Evolutionary conservation across 2,329 filamentous ascomycete genomes (phyloP), one percentile per base, ranked within the genome.

Genomic region (Scleromitrula shiraiana): DNA sequence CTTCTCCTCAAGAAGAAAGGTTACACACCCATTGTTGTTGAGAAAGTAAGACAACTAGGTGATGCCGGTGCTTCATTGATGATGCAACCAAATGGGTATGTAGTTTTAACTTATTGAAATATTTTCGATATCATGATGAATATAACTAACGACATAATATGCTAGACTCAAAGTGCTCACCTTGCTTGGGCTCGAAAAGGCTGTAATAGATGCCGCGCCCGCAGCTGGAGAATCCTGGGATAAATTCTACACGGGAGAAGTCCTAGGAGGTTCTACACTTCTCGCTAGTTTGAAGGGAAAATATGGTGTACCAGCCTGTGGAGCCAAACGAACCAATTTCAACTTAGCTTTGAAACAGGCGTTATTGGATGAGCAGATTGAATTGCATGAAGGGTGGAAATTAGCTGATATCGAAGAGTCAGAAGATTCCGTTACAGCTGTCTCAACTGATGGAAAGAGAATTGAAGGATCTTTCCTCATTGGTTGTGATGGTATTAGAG

Each of bases 401-500:
- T 8, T 53, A 2, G 22, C 22, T 6, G 30, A 23, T 20, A 45
- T 53, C 19, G 33, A 40, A n/a, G 51, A 53, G 6, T 23, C 10
- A 1, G 39, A 45, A 22, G 10, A 27, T 2, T 5, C 15, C 17
- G 48, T 53, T 2, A 33, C 29, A 19, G 51, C 48, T 1, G 17
- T 50, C 2, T 46, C 51, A 1, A 39, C 47, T 29, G 26, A 45
- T 17, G 44, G 49, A 8, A 9, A 33, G 20, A 43, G 33, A 14
- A 36, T 49, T 22, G 33, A 43, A 27, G 52, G 46, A 9, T 36
- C 22, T 5, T 52, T 53, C 27, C 42, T 53, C 1, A 36, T 53
- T 17, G 52, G 52, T n/a, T 53, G 52, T 35, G 50, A 53, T 45
- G 52, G 52, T 19, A 49, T 53, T 19, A 46, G 35, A 27, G 32